These are phyloP conservation scores for Fulvia fulva DNA, from an alignment of 2,329 filamentous ascomycete genomes.

Conservation along the genomic window DNA sequence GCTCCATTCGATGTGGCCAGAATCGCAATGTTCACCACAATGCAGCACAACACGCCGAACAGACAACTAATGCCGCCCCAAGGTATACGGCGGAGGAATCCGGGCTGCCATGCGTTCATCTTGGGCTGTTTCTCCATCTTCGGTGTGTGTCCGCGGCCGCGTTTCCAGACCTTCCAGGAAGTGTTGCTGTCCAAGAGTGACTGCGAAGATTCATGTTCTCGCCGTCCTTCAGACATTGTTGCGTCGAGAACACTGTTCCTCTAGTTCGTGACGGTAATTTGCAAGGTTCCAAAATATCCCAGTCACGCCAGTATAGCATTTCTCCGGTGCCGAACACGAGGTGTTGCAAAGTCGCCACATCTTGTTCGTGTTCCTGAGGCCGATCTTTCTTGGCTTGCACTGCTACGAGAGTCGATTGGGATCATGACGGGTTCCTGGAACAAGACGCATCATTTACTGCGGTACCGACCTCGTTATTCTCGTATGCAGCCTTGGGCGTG, in stretches of 20 bases:
- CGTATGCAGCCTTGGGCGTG: background rate
- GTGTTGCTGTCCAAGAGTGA: background rate
- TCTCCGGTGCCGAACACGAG: conserved; percentile 4
- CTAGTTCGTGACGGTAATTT: background rate
- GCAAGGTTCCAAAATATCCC: background rate
- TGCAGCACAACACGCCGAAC: conserved; percentile 11
- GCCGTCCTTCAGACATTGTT: background rate
- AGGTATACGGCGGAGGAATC: conserved; percentile 9
- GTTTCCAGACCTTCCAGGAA: no score
- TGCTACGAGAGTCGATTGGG: background rate
- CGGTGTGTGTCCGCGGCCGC: no score
- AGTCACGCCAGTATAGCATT: conserved; percentile 1
- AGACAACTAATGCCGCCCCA: conserved; percentile 15
- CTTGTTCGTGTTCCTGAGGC: background rate
- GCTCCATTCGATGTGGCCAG: conserved; percentile 10
- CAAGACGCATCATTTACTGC: no score
- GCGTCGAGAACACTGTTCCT: background rate
- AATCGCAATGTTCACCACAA: conserved; percentile 12
- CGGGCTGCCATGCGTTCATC: conserved; percentile 17
- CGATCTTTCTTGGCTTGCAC: background rate
- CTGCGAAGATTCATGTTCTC: background rate
- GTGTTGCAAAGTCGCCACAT: background rate
- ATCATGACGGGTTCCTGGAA: background rate
- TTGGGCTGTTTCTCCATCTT: background rate
- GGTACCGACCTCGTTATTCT: background rate